Percentiles rank a stretch among this genome's conserved stretches.
Evolutionary conservation across 179 eudicot genomes (phyloP).

Genomic region (Spinacia oleracea): DNA sequence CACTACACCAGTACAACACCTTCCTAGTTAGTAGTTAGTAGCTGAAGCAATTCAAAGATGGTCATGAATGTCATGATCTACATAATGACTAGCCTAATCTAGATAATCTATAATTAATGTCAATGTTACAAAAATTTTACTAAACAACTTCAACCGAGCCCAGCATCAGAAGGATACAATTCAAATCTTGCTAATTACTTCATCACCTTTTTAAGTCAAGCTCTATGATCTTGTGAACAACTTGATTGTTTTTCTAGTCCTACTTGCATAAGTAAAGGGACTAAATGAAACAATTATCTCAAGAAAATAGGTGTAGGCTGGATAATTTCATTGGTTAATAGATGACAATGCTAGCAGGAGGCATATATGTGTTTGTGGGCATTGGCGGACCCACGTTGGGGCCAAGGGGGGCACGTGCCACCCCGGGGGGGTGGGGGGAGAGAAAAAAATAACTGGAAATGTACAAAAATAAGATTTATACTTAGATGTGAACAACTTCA

Average conservation of each 20-base stretch:
- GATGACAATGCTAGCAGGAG: not conserved
- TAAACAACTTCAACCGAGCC: not conserved
- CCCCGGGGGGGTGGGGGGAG: no score
- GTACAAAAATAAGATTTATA: no score
- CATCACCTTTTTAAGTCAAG: not conserved
- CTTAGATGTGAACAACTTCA: no score
- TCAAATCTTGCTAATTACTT: not conserved
- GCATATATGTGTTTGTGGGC: not conserved
- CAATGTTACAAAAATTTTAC: not conserved
- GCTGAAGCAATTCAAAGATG: not conserved
- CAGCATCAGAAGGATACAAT: not conserved
- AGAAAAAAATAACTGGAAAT: no score
- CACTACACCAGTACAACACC: not conserved
- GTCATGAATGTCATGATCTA: not conserved
- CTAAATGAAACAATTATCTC: not conserved
- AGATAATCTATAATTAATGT: not conserved
- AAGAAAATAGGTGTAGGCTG: not conserved
- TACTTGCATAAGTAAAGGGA: not conserved
- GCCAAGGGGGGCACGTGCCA: no score
- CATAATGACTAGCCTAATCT: not conserved
- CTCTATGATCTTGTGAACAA: not conserved
- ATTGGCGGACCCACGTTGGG: no score
- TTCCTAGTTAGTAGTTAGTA: not conserved
- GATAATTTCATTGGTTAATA: not conserved
- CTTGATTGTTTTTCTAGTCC: not conserved